phyloP scores from a whole-genome alignment of 2,329 filamentous ascomycete species.

The Chrysosporium keratinophilum region DNA sequence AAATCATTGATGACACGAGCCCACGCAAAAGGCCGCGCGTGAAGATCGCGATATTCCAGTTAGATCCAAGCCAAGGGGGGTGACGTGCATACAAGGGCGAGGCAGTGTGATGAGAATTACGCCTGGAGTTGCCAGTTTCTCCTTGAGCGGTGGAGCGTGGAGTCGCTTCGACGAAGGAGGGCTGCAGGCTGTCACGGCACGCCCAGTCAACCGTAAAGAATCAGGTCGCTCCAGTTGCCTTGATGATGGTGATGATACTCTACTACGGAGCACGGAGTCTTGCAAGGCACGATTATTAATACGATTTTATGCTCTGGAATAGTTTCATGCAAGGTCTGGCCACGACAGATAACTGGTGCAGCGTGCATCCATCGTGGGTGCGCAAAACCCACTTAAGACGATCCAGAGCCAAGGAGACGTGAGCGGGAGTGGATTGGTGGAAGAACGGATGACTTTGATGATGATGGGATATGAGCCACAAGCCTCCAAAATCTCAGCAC shows the following conservation, averaged over 20 bases:
- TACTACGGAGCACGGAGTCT: no score
- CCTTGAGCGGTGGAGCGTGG: no score
- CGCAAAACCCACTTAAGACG: neutral
- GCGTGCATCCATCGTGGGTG: neutral
- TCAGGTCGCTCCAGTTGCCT: neutral
- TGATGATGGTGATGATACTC: neutral
- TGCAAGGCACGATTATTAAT: neutral
- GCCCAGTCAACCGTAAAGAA: neutral
- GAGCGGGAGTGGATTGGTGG: neutral
- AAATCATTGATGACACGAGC: conserved; percentile 4
- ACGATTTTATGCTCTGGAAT: neutral
- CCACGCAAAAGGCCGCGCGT: conserved; percentile 7
- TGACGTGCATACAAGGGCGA: conserved; percentile 10
- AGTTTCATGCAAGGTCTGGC: conserved; percentile 1
- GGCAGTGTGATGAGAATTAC: conserved; percentile 13
- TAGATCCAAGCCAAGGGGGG: conserved; percentile 2
- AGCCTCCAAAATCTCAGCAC: no score
- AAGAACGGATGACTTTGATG: neutral
- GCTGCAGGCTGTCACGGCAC: neutral
- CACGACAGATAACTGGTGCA: neutral
- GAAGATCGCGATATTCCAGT: conserved; percentile 4
- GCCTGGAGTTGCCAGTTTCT: neutral
- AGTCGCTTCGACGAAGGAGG: no score
- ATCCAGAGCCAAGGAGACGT: no score
- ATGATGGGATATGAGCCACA: neutral